Evolutionary conservation across 1,284 basidiomycete species (phyloP), one percentile per base, ranked within the genome.

Genomic region (Ganoderma boninense): DNA sequence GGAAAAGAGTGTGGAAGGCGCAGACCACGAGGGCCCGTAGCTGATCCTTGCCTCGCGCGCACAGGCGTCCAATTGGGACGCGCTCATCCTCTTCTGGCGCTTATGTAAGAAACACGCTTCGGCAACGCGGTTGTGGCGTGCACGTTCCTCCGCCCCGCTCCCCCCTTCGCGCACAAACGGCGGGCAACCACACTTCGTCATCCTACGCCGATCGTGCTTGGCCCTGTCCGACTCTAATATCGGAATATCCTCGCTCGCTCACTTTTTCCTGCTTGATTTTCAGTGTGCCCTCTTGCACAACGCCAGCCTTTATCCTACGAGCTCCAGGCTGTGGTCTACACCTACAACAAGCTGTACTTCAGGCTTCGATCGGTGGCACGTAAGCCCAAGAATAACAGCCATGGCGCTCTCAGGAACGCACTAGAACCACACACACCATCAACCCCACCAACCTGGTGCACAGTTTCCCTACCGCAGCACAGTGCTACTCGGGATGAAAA

Each of bases 111-210:
- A 66, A 73, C 75, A 77, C 72, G 76, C 74, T 67, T 70, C 52
- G 57, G 43, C 67, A 78, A 78, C 77, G 77, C 77, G 76, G 68
- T 77, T 69, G 75, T 77, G 75, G 77, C 77, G 71, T 74, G 75
- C 61, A 42, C 43, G 56, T 18, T 61, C 38, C 57, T 52, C 26
- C 65, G 46, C 38, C 35, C 43, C 52, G 43, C 49, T 49, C 40
- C n/a, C 52, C 38, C 49, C 52, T 68, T 57, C 67, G 35, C 13
- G 42, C 57, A 35, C 14, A 40, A 20, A 40, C 44, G 29, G 42
- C 52, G 61, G 49, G 40, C 46, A 26, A 52, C 60, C 60, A 11
- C 29, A 60, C 62, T 64, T 56, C 63, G 26, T 44, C 44, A 44
- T 32, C 66, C 18, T 57, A 66, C n/a, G 62, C 32, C 43, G 52